Evolutionary conservation across 352 stramenopile species (phyloP).

Genomic region (Pelagophyceae sp.): DNA sequence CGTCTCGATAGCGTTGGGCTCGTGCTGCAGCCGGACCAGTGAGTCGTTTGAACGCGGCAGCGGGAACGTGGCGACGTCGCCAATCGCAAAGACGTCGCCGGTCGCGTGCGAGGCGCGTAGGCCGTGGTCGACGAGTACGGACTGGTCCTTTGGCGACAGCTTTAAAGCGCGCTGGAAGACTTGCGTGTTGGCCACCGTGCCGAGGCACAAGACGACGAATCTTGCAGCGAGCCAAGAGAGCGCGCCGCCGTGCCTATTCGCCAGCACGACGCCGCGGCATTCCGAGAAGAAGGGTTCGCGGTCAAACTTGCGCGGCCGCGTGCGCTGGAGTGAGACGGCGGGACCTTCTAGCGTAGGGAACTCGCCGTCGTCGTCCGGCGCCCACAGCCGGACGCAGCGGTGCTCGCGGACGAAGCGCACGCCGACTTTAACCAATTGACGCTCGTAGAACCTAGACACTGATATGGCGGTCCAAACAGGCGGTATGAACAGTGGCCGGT

Average conservation of each 20-base stretch:
- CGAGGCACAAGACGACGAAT: conserved; percentile 35
- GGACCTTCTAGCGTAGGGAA: conserved; percentile 34
- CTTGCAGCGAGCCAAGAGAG: conserved; percentile 19
- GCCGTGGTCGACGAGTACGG: conserved; percentile 26
- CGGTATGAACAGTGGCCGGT: too few relatives aligned
- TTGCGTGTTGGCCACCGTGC: conserved; percentile 31
- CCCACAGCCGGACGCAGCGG: conserved; percentile 29
- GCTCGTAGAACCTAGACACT: conserved; percentile 37
- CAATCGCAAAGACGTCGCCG: conserved; percentile 35
- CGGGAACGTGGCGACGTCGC: conserved; percentile 32
- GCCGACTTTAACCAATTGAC: conserved; percentile 32
- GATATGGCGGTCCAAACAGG: too few relatives aligned
- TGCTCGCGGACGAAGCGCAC: conserved; percentile 32
- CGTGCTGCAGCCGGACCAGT: conserved; percentile 17
- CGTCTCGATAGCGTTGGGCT: conserved; percentile 26
- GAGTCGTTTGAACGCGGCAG: conserved; percentile 22
- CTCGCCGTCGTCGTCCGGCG: conserved; percentile 27
- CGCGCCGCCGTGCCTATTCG: conserved; percentile 19
- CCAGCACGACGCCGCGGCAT: conserved; percentile 32
- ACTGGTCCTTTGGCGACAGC: conserved; percentile 5
- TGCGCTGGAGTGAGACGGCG: conserved; percentile 32
- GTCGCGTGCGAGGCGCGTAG: conserved; percentile 29
- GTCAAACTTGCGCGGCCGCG: conserved; percentile 28
- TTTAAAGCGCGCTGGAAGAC: conserved; percentile 26
- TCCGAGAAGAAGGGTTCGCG: conserved; percentile 31